Evolutionary conservation across 2,329 filamentous ascomycete species (phyloP).

Genomic region (Talaromyces marneffei): DNA sequence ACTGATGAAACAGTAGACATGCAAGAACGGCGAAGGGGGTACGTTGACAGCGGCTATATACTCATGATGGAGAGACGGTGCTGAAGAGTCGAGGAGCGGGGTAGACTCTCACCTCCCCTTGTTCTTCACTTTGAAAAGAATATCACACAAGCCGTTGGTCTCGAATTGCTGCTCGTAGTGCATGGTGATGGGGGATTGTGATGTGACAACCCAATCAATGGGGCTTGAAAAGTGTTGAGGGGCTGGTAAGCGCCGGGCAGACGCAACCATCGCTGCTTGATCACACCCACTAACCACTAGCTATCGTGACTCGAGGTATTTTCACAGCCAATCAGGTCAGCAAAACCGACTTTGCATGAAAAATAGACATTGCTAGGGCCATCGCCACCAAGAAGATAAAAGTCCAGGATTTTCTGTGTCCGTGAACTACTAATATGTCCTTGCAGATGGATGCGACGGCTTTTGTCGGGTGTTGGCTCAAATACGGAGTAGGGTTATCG

Average conservation of each 20-base stretch:
- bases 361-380: background rate
- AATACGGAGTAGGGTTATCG: background rate
- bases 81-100: conserved; percentile 10
- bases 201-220: background rate
- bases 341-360: background rate
- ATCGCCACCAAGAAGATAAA: background rate
- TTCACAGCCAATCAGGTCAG: background rate
- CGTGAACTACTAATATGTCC: too few relatives aligned
- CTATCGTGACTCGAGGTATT: background rate
- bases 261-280: conserved; percentile 7
- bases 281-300: background rate
- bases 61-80: conserved; percentile 3
- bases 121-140: background rate
- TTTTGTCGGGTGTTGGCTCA: background rate
- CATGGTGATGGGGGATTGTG: conserved; percentile 2
- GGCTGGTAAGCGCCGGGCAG: conserved; percentile 9
- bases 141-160: background rate
- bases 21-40: conserved; percentile 9
- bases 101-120: background rate
- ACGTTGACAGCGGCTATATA: conserved; percentile 32
- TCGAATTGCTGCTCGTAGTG: conserved; percentile 6
- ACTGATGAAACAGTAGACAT: conserved; percentile 15
- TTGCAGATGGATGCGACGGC: background rate
- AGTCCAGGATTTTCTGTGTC: background rate
- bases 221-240: background rate